Conservation (phyloP, 768 basidiomycete species). For the Epithele typhae region DNA sequence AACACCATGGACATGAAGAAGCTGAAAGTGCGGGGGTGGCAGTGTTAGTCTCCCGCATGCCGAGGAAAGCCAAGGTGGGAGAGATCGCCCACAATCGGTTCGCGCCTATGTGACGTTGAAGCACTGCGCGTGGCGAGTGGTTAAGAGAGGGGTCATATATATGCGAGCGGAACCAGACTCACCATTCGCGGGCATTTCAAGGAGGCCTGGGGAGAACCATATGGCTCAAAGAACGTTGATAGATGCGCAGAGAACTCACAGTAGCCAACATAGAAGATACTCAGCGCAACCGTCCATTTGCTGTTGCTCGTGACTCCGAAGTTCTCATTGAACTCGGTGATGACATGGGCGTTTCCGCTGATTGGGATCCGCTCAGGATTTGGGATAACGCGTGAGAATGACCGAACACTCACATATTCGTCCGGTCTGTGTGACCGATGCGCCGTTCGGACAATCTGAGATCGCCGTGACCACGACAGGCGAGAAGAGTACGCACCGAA, state of each 20-base stretch:
- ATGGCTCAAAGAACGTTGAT: not conserved
- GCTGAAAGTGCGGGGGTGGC: constrained; percentile 23
- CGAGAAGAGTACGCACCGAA: constrained; percentile 13
- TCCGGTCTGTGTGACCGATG: constrained; percentile 46
- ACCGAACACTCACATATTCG: constrained; percentile 42
- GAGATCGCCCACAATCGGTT: constrained; percentile 43
- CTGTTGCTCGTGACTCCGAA: constrained; percentile 49
- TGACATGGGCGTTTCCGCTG: constrained; percentile 54
- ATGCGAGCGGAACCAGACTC: not conserved
- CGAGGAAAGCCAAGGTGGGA: not conserved
- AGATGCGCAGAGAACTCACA: constrained; percentile 31
- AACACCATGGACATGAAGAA: constrained; percentile 50
- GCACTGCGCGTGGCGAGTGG: constrained; percentile 32
- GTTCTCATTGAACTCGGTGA: constrained; percentile 47
- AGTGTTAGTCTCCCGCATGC: not conserved
- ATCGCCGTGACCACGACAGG: not conserved
- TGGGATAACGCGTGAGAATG: not conserved
- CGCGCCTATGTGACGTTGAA: constrained; percentile 53
- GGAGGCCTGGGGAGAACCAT: constrained; percentile 32
- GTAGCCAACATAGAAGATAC: constrained; percentile 59
- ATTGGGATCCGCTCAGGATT: not conserved
- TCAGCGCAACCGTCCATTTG: constrained; percentile 53
- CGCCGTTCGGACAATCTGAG: not conserved
- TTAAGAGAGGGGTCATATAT: not conserved
- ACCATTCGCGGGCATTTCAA: constrained; percentile 59